phyloP scores from a whole-genome alignment of 139 green algal genomes.

The Auxenochlorella protothecoides region DNA sequence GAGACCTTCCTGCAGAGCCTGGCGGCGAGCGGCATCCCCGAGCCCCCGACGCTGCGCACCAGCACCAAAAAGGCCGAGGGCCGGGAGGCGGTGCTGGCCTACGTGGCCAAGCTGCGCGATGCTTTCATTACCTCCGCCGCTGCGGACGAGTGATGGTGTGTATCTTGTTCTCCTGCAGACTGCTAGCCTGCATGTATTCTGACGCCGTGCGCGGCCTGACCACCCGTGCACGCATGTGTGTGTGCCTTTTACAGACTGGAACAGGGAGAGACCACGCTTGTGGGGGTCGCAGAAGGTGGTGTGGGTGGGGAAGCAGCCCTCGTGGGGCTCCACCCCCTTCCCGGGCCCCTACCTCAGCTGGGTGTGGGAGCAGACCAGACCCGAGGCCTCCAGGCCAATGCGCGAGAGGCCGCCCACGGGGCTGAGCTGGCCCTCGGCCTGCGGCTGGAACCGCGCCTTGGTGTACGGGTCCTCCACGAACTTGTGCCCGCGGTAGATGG shows the following conservation, averaged over 20 bases:
- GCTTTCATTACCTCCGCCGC: too few species aligned
- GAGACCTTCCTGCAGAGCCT: slow-evolving; percentile 33
- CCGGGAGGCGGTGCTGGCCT: slow-evolving; percentile 42
- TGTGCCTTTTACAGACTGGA: too few species aligned
- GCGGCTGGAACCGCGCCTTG: slow-evolving; percentile 71
- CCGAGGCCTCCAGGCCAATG: slow-evolving; percentile 77
- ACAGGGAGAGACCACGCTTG: too few species aligned
- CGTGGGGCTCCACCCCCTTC: too few species aligned
- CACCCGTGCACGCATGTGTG: too few species aligned
- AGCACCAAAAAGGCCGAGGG: slow-evolving; percentile 28
- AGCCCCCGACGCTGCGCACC: slow-evolving; percentile 44
- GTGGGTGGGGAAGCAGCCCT: too few species aligned
- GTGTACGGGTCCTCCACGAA: slow-evolving; percentile 78
- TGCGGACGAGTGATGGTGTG: too few species aligned
- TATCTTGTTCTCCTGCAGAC: too few species aligned
- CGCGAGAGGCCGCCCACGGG: slow-evolving; percentile 76
- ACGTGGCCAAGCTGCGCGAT: slow-evolving; percentile 44
- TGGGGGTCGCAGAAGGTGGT: too few species aligned
- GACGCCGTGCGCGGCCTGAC: too few species aligned
- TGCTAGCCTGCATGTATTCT: too few species aligned
- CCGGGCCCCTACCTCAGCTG: slow-evolving; percentile 6
- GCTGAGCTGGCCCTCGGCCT: slow-evolving; percentile 71
- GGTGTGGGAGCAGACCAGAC: slow-evolving; percentile 48
- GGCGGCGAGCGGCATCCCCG: slow-evolving; percentile 26
- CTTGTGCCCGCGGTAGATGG: slow-evolving; percentile 81